These are phyloP conservation scores for Penicillium dipodomyicola DNA, from an alignment of 495 filamentous ascomycete species.

Conservation along the genomic window DNA sequence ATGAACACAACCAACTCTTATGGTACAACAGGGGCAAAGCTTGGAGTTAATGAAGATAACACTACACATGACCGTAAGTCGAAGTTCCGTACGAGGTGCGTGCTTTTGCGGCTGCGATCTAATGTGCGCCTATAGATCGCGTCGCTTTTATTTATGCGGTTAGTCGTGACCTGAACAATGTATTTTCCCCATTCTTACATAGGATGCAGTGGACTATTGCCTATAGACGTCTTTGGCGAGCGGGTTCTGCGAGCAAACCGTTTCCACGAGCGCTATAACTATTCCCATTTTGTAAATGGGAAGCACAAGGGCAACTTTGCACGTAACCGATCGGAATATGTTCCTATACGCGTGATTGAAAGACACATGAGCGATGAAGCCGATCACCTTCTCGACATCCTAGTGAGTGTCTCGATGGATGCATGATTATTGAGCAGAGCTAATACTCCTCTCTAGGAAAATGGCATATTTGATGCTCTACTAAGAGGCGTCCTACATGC, in stretches of 20 bases:
- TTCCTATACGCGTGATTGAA: neutral
- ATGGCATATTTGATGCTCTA: too few species aligned
- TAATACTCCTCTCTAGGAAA: too few species aligned
- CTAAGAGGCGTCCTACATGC: too few species aligned
- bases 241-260: neutral
- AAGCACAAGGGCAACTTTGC: neutral
- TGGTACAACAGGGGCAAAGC: constrained; percentile 41
- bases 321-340: neutral
- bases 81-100: neutral
- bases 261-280: neutral
- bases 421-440: too few species aligned
- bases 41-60: constrained; percentile 50
- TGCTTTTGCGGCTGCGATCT: neutral
- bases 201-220: neutral
- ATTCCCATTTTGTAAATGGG: neutral
- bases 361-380: neutral
- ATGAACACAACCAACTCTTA: neutral
- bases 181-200: too few species aligned
- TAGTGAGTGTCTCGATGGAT: too few species aligned
- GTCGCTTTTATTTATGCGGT: neutral
- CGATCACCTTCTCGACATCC: neutral
- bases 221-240: neutral
- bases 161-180: neutral
- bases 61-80: constrained; percentile 40
- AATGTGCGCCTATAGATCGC: neutral